Percentiles rank a stretch among this genome's conserved stretches.
Evolutionary conservation across 2,329 filamentous ascomycete genomes (phyloP).

Genomic region (Chrysoporthe deuterocubensis): DNA sequence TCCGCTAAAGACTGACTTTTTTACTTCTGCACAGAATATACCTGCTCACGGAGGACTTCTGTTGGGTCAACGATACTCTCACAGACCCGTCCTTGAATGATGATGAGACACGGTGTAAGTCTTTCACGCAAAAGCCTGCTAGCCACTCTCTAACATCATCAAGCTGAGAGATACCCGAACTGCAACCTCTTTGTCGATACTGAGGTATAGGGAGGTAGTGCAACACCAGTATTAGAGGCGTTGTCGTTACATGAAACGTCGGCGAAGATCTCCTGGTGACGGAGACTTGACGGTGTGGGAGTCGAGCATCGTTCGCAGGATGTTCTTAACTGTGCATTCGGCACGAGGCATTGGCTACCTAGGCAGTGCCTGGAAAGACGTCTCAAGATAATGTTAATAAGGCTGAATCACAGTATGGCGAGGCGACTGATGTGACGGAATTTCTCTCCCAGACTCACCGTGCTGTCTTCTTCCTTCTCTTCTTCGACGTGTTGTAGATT

Average conservation of each 20-base stretch:
- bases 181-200: slow-evolving; percentile 24
- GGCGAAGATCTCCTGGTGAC: neutral
- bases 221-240: neutral
- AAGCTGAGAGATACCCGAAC: slow-evolving; percentile 25
- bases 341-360: too few relatives aligned
- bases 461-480: too few relatives aligned
- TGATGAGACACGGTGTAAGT: slow-evolving; percentile 15
- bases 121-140: too few relatives aligned
- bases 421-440: neutral
- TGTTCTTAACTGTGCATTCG: neutral
- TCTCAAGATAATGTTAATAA: too few relatives aligned
- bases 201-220: slow-evolving; percentile 4
- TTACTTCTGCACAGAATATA: slow-evolving; percentile 13
- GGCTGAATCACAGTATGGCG: neutral
- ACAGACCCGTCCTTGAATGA: slow-evolving; percentile 24
- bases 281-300: neutral
- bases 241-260: neutral
- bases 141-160: neutral
- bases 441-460: neutral
- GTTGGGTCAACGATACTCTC: slow-evolving; percentile 27
- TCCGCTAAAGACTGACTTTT: neutral
- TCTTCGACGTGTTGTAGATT: neutral
- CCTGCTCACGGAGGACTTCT: slow-evolving; percentile 24
- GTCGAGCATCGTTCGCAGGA: neutral
- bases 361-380: too few relatives aligned